Evolutionary conservation across 371 early-diverging fungal genomes (phyloP).

Genomic region (Vairimorpha ceranae): DNA sequence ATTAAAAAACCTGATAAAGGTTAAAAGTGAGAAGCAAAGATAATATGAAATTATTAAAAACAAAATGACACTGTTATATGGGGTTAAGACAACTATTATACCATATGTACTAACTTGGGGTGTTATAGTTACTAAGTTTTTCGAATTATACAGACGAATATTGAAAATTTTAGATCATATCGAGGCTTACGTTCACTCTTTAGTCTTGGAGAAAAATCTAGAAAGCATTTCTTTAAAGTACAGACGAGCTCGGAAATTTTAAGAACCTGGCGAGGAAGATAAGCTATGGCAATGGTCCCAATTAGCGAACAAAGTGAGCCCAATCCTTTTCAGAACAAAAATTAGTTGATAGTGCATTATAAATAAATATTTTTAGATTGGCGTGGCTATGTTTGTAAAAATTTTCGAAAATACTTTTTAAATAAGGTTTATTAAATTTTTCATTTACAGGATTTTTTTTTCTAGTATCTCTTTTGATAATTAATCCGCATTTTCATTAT

Average conservation of each 20-base stretch:
- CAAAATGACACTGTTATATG: background rate
- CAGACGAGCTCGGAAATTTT: background rate
- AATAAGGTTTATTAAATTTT: too few species aligned
- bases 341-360: too few species aligned
- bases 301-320: too few species aligned
- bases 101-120: constrained; percentile 1
- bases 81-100: background rate
- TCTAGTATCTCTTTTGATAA: too few species aligned
- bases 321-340: too few species aligned
- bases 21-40: background rate
- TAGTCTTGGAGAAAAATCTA: background rate
- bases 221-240: background rate
- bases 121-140: background rate
- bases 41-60: background rate
- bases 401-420: too few species aligned
- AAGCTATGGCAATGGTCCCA: too few species aligned
- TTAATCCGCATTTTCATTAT: too few species aligned
- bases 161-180: background rate
- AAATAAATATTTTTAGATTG: too few species aligned
- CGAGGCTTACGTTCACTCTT: background rate
- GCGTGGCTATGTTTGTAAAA: too few species aligned
- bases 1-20: background rate
- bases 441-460: too few species aligned
- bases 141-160: background rate
- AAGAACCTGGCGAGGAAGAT: background rate